phyloP scores from a whole-genome alignment of 2,329 filamentous ascomycete species.

The Fonsecaea erecta region DNA sequence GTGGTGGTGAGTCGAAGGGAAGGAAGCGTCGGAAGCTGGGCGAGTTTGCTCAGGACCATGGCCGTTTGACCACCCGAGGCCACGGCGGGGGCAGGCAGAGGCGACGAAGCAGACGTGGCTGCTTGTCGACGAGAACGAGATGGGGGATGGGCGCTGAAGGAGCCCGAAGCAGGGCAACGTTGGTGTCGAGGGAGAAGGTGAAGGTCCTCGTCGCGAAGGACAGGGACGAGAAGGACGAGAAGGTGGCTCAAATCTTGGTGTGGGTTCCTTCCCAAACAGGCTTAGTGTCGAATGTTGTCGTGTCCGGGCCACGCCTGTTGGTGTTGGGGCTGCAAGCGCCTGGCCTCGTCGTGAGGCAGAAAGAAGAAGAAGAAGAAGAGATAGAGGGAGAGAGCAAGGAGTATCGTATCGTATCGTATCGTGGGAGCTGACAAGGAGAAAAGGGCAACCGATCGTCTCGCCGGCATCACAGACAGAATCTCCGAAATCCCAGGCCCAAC shows the following conservation, averaged over 20 bases:
- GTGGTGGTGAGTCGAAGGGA: conserved; percentile 11
- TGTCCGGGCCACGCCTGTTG: too few species aligned
- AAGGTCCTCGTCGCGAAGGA: neutral
- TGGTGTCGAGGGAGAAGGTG: neutral
- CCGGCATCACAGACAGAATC: too few species aligned
- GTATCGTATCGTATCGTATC: too few species aligned
- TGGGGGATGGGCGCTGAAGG: neutral
- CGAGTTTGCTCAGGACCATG: conserved; percentile 20
- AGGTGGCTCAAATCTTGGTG: conserved; percentile 11
- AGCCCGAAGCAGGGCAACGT: neutral
- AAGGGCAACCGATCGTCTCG: neutral
- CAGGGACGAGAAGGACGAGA: neutral
- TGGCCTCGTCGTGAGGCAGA: too few species aligned
- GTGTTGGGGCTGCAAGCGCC: neutral
- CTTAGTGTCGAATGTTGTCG: conserved; percentile 10
- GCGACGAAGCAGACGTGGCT: neutral
- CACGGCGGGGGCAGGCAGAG: neutral
- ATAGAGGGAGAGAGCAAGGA: neutral
- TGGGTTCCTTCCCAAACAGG: conserved; percentile 23
- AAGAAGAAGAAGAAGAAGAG: too few species aligned
- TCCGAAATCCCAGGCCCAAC: too few species aligned
- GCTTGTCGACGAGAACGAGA: neutral
- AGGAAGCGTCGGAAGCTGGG: conserved; percentile 25
- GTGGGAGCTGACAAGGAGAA: too few species aligned
- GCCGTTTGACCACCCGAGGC: conserved; percentile 17